Percentiles rank a stretch among this genome's conserved stretches.
phyloP scores from a whole-genome alignment of 306 rosid species.

The Albizia julibrissin region DNA sequence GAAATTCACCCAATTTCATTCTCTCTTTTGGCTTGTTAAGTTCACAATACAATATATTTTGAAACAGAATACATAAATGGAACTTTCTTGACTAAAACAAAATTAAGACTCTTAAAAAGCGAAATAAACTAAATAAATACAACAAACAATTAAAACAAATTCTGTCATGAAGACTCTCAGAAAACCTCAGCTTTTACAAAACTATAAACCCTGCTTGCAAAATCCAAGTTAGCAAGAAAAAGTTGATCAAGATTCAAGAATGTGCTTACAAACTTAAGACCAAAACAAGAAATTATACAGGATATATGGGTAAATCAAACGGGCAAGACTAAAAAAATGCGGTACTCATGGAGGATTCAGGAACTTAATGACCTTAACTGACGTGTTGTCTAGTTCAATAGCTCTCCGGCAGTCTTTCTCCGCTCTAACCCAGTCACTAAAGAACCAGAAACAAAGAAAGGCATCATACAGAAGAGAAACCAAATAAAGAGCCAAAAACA shows the following conservation, averaged over 20 bases:
- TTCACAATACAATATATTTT: background rate
- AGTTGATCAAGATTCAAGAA: background rate
- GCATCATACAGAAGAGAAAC: background rate
- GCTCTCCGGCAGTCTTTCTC: slow-evolving; percentile 83
- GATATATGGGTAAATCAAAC: background rate
- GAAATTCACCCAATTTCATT: background rate
- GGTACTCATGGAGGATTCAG: background rate
- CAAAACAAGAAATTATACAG: slow-evolving; percentile 23
- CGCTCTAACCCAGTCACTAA: slow-evolving; percentile 80
- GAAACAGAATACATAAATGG: background rate
- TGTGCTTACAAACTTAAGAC: background rate
- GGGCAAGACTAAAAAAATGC: background rate
- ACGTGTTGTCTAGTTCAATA: slow-evolving; percentile 66
- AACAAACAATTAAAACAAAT: slow-evolving; percentile 12
- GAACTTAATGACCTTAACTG: slow-evolving; percentile 63
- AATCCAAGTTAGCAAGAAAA: background rate
- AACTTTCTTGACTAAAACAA: background rate
- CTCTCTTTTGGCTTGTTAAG: background rate
- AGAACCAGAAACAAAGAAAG: background rate
- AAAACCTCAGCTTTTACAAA: background rate
- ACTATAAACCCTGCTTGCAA: background rate
- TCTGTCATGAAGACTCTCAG: background rate
- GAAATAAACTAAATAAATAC: background rate
- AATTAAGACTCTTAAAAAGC: background rate
- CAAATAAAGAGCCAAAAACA: background rate